Percentiles rank a stretch among this genome's conserved stretches.
phyloP scores from a whole-genome alignment of 2,329 filamentous ascomycete genomes.

The Thielaviopsis euricoi region DNA sequence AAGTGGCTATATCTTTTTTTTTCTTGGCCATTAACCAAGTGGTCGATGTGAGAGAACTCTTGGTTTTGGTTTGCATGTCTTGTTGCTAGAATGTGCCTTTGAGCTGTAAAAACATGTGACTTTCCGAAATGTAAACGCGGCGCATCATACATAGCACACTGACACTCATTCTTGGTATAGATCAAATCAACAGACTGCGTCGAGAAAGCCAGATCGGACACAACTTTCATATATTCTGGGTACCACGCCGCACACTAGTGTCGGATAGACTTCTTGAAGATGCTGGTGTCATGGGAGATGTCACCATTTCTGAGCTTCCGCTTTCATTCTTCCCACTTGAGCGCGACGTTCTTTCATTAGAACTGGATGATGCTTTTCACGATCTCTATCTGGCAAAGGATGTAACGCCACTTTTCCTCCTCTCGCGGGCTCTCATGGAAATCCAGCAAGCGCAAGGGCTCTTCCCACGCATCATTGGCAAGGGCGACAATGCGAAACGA shows the following conservation, averaged over 20 bases:
- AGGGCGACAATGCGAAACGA: slow-evolving; percentile 83
- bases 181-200: slow-evolving; percentile 79
- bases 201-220: slow-evolving; percentile 79
- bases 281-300: slow-evolving; percentile 80
- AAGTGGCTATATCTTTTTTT: neutral
- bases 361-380: slow-evolving; percentile 70
- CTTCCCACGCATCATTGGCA: slow-evolving; percentile 86
- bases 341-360: slow-evolving; percentile 77
- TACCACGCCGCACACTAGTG: slow-evolving; percentile 78
- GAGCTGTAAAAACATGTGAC: neutral
- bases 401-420: slow-evolving; percentile 72
- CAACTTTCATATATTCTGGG: slow-evolving; percentile 95
- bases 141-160: slow-evolving; percentile 38
- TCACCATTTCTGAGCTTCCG: slow-evolving; percentile 73
- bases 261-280: slow-evolving; percentile 87
- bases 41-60: neutral
- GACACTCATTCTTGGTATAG: slow-evolving; percentile 37
- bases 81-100: neutral
- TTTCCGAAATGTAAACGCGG: neutral
- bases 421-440: slow-evolving; percentile 85
- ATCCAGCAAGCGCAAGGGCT: slow-evolving; percentile 84
- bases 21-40: neutral
- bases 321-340: slow-evolving; percentile 85
- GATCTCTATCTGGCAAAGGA: slow-evolving; percentile 86
- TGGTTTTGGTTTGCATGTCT: neutral